phyloP scores from a whole-genome alignment of 192 early-diverging fungal genomes.

The Backusella liffmaniae region DNA sequence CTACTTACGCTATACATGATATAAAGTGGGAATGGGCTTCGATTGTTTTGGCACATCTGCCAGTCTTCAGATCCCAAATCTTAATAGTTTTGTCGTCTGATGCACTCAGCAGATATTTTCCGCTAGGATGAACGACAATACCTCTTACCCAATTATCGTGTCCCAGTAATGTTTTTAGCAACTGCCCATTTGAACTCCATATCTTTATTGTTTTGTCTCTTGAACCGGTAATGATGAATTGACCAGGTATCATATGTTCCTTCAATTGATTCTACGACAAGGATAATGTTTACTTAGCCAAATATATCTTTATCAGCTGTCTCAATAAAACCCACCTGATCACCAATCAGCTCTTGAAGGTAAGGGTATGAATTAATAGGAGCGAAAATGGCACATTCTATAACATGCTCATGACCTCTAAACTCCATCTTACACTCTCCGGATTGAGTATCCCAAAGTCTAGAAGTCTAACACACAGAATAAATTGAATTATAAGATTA shows the following conservation, averaged over 20 bases:
- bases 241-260: slow-evolving; percentile 52
- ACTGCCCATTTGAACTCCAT: slow-evolving; percentile 75
- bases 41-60: slow-evolving; percentile 75
- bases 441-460: slow-evolving; percentile 71
- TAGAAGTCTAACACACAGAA: slow-evolving; percentile 59
- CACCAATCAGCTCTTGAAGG: slow-evolving; percentile 70
- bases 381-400: slow-evolving; percentile 87
- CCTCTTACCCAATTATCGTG: slow-evolving; percentile 95
- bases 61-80: slow-evolving; percentile 86
- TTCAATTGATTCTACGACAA: slow-evolving; percentile 36
- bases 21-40: slow-evolving; percentile 92
- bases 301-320: background rate
- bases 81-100: slow-evolving; percentile 91
- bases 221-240: slow-evolving; percentile 79
- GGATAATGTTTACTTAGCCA: background rate
- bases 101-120: slow-evolving; percentile 76
- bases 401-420: slow-evolving; percentile 89
- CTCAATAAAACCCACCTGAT: slow-evolving; percentile 40
- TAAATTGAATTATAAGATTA: background rate
- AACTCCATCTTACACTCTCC: slow-evolving; percentile 79
- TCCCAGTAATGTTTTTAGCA: slow-evolving; percentile 77
- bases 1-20: slow-evolving; percentile 72
- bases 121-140: slow-evolving; percentile 78
- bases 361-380: slow-evolving; percentile 62
- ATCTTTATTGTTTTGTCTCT: slow-evolving; percentile 89